These are phyloP conservation scores for Tylopilus vinaceipallidus DNA, from an alignment of 768 basidiomycete genomes.

Conservation along the genomic window DNA sequence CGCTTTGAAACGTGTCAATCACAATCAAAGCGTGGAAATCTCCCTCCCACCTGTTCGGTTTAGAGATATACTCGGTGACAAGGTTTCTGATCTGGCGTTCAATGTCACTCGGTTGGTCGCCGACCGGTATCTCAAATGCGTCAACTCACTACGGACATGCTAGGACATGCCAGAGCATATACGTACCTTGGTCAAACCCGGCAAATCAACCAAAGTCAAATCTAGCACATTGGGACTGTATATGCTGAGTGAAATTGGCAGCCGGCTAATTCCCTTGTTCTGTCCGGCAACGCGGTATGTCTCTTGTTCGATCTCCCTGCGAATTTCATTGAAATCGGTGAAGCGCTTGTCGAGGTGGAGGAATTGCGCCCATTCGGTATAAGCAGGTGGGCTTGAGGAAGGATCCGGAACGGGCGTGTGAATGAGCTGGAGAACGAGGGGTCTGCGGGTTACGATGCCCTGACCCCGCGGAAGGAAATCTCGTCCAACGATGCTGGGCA, in stretches of 20 bases:
- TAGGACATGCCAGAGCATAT: not conserved
- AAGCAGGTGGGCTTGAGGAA: slow-evolving; percentile 42
- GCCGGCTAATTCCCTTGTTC: slow-evolving; percentile 96
- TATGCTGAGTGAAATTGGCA: slow-evolving; percentile 94
- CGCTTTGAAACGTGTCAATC: slow-evolving; percentile 45
- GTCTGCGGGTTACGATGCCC: slow-evolving; percentile 95
- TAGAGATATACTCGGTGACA: slow-evolving; percentile 94
- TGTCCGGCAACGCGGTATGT: slow-evolving; percentile 97
- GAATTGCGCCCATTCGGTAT: slow-evolving; percentile 95
- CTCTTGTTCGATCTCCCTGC: slow-evolving; percentile 97
- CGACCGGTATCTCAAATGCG: slow-evolving; percentile 75
- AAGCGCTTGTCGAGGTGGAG: slow-evolving; percentile 94
- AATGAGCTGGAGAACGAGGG: slow-evolving; percentile 92
- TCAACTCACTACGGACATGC: not conserved
- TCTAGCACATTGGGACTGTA: slow-evolving; percentile 95
- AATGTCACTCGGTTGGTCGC: slow-evolving; percentile 97
- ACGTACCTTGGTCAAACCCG: slow-evolving; percentile 91
- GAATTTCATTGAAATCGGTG: slow-evolving; percentile 93
- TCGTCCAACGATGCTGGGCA: slow-evolving; percentile 82
- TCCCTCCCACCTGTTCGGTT: slow-evolving; percentile 81
- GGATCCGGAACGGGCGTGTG: slow-evolving; percentile 72
- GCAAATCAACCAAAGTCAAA: slow-evolving; percentile 93
- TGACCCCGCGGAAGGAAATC: slow-evolving; percentile 86
- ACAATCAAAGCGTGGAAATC: not conserved
- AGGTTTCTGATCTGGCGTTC: slow-evolving; percentile 94